Percentiles rank a stretch among this genome's conserved stretches.
Evolutionary conservation across 1,284 basidiomycete genomes (phyloP).

Genomic region (Moniliella sp.): DNA sequence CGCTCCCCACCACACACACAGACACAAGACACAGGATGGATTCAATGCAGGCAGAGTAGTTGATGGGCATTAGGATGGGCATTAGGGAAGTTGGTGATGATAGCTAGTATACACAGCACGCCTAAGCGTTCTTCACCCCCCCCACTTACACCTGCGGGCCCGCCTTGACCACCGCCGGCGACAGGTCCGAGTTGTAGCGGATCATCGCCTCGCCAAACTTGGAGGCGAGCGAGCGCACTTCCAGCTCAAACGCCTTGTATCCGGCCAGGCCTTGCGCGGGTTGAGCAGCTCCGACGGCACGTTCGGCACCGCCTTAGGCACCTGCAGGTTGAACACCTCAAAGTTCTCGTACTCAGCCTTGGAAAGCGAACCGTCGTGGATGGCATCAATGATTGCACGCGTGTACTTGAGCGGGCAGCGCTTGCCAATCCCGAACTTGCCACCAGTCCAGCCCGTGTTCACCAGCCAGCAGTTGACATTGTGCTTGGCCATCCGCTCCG

Average conservation of each 20-base stretch:
- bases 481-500: constrained; percentile 73
- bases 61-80: no score
- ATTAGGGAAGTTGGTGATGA: no score
- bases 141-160: no score
- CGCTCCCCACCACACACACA: no score
- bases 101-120: no score
- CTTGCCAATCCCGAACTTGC: constrained; percentile 55
- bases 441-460: constrained; percentile 94
- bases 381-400: constrained; percentile 81
- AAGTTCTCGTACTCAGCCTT: constrained; percentile 71
- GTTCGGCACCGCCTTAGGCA: constrained; percentile 16
- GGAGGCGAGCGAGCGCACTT: constrained; percentile 27
- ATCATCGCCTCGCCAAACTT: constrained; percentile 30
- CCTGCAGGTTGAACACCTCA: constrained; percentile 26
- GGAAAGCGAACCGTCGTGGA: constrained; percentile 75
- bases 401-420: constrained; percentile 43
- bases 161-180: constrained; percentile 18
- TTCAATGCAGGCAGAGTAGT: no score
- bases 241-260: constrained; percentile 18
- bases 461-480: constrained; percentile 91
- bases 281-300: constrained; percentile 23
- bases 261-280: constrained; percentile 21
- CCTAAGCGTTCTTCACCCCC: no score
- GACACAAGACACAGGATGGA: no score
- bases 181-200: constrained; percentile 27